A percentile compares a stretch with the other conserved stretches of the same genome.
Evolutionary conservation across 1,284 basidiomycete species (phyloP).

Genomic region (Cryptococcus sp.): DNA sequence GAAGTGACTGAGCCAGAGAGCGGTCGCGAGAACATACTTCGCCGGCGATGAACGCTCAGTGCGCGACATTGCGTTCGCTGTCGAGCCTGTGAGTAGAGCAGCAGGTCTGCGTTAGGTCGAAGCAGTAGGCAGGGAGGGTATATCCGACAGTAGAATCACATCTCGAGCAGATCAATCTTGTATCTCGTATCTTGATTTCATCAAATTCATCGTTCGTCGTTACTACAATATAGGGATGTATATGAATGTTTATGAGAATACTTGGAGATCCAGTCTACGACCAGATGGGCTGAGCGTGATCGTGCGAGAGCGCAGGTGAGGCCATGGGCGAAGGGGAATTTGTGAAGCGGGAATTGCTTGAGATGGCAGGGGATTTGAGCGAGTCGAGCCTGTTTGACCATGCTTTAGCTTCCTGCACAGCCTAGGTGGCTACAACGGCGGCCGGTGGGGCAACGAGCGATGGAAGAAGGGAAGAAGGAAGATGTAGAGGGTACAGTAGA

Average conservation of each 20-base stretch:
- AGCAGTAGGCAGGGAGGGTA: too few species aligned
- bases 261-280: neutral
- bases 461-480: too few species aligned
- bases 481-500: neutral
- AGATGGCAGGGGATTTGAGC: slow-evolving; percentile 29
- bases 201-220: too few species aligned
- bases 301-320: slow-evolving; percentile 18
- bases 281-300: slow-evolving; percentile 22
- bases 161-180: neutral
- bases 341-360: slow-evolving; percentile 21
- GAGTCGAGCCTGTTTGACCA: slow-evolving; percentile 22
- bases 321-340: slow-evolving; percentile 17
- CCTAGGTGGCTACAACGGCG: too few species aligned
- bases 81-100: too few species aligned
- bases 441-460: too few species aligned
- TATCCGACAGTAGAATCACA: too few species aligned
- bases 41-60: neutral
- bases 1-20: slow-evolving; percentile 45
- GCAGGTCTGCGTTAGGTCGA: too few species aligned
- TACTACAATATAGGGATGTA: neutral
- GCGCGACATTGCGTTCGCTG: too few species aligned
- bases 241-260: slow-evolving; percentile 1
- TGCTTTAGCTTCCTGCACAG: neutral
- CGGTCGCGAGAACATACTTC: slow-evolving; percentile 21
- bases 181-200: too few species aligned